Evolutionary conservation across 768 basidiomycete species (phyloP).

Genomic region (Tricholoma bakamatsutake): DNA sequence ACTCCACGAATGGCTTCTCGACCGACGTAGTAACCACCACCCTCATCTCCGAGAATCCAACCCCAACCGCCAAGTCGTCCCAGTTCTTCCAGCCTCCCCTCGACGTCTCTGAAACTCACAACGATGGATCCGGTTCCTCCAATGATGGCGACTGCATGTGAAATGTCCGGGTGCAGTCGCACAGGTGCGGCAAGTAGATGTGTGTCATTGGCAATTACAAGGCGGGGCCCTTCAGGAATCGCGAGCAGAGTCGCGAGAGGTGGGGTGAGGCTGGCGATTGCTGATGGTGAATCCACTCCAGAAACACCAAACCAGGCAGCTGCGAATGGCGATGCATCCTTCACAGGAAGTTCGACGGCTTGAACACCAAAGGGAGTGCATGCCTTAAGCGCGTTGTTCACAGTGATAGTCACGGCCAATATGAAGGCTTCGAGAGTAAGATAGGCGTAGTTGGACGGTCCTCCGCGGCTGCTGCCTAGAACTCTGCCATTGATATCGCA

Average conservation of each 20-base stretch:
- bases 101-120: conserved; percentile 51
- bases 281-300: conserved; percentile 70
- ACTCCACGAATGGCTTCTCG: conserved; percentile 70
- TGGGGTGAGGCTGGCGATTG: conserved; percentile 48
- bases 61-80: conserved; percentile 78
- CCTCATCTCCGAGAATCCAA: conserved; percentile 82
- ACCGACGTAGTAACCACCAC: conserved; percentile 77
- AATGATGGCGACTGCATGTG: conserved; percentile 65
- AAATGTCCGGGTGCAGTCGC: conserved; percentile 49
- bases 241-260: conserved; percentile 51
- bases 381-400: conserved; percentile 48
- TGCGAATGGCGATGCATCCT: conserved; percentile 37
- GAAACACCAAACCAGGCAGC: conserved; percentile 83
- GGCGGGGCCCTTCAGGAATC: conserved; percentile 46
- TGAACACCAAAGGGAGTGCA: conserved; percentile 31
- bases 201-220: conserved; percentile 76
- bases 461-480: conserved; percentile 61
- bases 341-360: conserved; percentile 30
- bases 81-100: conserved; percentile 47
- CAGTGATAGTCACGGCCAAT: conserved; percentile 42
- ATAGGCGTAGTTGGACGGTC: conserved; percentile 85
- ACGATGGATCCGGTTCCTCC: conserved; percentile 80
- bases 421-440: conserved; percentile 60
- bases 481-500: conserved; percentile 50
- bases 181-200: conserved; percentile 81